phyloP scores from a whole-genome alignment of 495 filamentous ascomycete genomes.

The Penicillium antarcticum region DNA sequence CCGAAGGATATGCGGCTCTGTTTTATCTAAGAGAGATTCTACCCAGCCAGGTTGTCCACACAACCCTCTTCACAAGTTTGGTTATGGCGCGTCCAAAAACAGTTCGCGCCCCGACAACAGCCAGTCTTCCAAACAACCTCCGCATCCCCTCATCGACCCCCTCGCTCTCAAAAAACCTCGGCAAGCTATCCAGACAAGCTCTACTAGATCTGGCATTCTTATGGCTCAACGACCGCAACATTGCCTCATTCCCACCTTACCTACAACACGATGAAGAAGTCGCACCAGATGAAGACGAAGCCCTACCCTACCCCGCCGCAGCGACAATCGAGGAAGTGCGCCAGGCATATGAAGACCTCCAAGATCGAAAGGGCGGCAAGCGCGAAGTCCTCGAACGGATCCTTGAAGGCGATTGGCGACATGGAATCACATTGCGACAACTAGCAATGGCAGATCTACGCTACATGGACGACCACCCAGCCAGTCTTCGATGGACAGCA shows the following conservation, averaged over 20 bases:
- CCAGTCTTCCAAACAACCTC: constrained; percentile 50
- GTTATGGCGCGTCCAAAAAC: constrained; percentile 42
- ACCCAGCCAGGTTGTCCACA: neutral
- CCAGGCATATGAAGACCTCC: constrained; percentile 56
- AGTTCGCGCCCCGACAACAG: constrained; percentile 45
- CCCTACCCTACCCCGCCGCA: constrained; percentile 59
- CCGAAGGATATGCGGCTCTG: neutral
- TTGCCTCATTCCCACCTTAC: constrained; percentile 48
- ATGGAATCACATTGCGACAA: constrained; percentile 72
- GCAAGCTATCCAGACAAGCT: constrained; percentile 64
- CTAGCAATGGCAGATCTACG: constrained; percentile 78
- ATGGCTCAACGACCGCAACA: constrained; percentile 68
- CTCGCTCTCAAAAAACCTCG: constrained; percentile 60
- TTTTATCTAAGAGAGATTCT: neutral
- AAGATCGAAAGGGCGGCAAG: constrained; percentile 61
- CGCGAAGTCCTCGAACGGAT: constrained; percentile 75
- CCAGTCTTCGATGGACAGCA: constrained; percentile 71
- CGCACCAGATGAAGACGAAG: constrained; percentile 33
- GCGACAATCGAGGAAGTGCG: constrained; percentile 58
- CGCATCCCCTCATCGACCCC: constrained; percentile 62
- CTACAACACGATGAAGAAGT: constrained; percentile 26
- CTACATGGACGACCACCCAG: constrained; percentile 72
- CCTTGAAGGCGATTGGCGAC: constrained; percentile 76
- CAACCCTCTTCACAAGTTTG: neutral
- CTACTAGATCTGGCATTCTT: constrained; percentile 65